phyloP scores from a whole-genome alignment of 345 rosid species.

The Sonneratia alba region DNA sequence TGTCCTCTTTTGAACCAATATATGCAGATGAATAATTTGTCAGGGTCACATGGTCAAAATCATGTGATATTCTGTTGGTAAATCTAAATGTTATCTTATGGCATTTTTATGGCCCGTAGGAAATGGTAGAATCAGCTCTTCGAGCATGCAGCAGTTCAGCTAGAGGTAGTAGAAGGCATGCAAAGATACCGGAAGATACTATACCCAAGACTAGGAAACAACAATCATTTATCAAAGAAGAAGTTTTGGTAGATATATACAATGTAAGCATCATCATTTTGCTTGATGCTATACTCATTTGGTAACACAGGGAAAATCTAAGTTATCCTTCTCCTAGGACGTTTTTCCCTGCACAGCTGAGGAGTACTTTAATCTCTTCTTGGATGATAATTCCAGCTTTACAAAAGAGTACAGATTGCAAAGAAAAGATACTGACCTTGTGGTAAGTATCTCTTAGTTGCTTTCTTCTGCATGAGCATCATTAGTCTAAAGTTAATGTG shows the following conservation, averaged over 20 bases:
- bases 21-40: not conserved
- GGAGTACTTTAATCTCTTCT: constrained; percentile 46
- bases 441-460: constrained; percentile 33
- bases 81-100: too few species aligned
- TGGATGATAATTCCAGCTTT: constrained; percentile 61
- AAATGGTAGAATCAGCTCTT: constrained; percentile 68
- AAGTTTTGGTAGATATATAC: constrained; percentile 63
- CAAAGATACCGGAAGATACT: constrained; percentile 41
- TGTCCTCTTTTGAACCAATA: not conserved
- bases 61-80: not conserved
- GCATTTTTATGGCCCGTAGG: constrained; percentile 33
- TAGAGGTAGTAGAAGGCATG: constrained; percentile 38
- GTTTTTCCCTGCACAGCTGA: constrained; percentile 69
- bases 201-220: constrained; percentile 37
- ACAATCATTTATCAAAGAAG: constrained; percentile 74
- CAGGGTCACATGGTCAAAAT: not conserved
- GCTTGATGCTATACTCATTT: not conserved
- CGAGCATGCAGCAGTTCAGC: constrained; percentile 93
- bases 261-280: constrained; percentile 38
- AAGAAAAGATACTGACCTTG: constrained; percentile 72
- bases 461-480: not conserved
- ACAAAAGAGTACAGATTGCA: constrained; percentile 52
- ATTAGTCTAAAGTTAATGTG: not conserved
- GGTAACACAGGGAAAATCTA: not conserved
- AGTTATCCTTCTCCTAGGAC: constrained; percentile 42